phyloP scores from a whole-genome alignment of 148 eudicot genomes.

The Diospyros lotus region DNA sequence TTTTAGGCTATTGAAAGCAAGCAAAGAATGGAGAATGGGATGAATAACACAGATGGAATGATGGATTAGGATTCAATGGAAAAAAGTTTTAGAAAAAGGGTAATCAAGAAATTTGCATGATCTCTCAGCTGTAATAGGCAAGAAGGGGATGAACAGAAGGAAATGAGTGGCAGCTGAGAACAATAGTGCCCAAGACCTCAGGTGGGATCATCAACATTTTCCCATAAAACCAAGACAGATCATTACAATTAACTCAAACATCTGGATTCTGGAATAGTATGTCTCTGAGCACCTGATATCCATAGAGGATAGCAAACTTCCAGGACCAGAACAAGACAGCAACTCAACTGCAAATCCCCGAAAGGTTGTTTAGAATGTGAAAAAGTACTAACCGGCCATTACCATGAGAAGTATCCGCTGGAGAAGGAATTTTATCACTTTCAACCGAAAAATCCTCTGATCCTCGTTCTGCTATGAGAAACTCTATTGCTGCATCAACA shows the following conservation, averaged over 20 bases:
- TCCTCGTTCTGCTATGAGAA: slow-evolving; percentile 60
- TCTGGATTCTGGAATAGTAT: background rate
- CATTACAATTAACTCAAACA: background rate
- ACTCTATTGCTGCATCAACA: slow-evolving; percentile 70
- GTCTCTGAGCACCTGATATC: background rate
- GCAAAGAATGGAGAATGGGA: background rate
- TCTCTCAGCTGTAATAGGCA: background rate
- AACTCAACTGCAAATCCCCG: slow-evolving; percentile 5
- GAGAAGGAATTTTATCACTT: slow-evolving; percentile 24
- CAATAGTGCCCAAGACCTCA: background rate
- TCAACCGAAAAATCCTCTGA: slow-evolving; percentile 32
- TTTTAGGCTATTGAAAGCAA: background rate
- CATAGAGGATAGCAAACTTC: background rate
- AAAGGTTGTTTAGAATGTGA: background rate
- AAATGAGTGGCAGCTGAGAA: background rate
- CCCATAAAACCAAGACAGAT: background rate
- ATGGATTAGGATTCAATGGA: background rate
- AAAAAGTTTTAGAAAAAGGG: background rate
- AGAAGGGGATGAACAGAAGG: background rate
- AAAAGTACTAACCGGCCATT: slow-evolving; percentile 29
- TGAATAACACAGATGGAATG: background rate
- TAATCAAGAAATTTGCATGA: background rate
- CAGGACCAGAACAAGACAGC: background rate
- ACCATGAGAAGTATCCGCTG: slow-evolving; percentile 38
- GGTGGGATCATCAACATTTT: background rate